Evolutionary conservation across 1,139 yeast genomes (phyloP).

Genomic region (Meyerozyma smithsonii): DNA sequence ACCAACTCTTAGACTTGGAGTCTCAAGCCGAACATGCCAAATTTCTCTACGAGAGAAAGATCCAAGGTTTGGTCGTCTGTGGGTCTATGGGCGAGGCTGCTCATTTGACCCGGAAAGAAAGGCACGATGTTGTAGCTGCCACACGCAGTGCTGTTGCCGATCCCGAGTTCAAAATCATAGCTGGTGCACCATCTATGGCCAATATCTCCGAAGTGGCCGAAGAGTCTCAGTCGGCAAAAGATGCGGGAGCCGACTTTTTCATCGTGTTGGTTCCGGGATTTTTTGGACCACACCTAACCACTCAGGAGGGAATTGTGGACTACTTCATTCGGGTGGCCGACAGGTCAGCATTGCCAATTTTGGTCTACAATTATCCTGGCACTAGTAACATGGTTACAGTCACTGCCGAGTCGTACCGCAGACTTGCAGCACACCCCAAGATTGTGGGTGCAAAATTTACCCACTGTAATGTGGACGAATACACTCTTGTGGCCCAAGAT

Average conservation of each 20-base stretch:
- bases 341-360: conserved; percentile 25
- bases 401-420: conserved; percentile 28
- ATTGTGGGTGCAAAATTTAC: conserved; percentile 36
- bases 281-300: conserved; percentile 25
- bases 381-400: conserved; percentile 34
- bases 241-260: conserved; percentile 33
- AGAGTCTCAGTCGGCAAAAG: conserved; percentile 23
- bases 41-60: conserved; percentile 35
- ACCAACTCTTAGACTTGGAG: conserved; percentile 32
- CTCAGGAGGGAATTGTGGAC: conserved; percentile 32
- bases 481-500: conserved; percentile 34
- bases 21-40: conserved; percentile 40
- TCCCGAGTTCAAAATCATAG: conserved; percentile 22
- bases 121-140: conserved; percentile 20
- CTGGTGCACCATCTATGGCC: conserved; percentile 31
- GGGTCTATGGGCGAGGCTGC: conserved; percentile 46
- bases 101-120: conserved; percentile 31
- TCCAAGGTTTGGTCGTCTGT: conserved; percentile 41
- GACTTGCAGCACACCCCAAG: conserved; percentile 27
- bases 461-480: conserved; percentile 25
- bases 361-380: conserved; percentile 36
- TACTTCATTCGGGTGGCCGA: conserved; percentile 30
- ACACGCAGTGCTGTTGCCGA: conserved; percentile 24
- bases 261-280: conserved; percentile 30
- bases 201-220: conserved; percentile 25